Conservation (phyloP, 495 filamentous ascomycete species). For the Aspergillus olivimuriae region DNA sequence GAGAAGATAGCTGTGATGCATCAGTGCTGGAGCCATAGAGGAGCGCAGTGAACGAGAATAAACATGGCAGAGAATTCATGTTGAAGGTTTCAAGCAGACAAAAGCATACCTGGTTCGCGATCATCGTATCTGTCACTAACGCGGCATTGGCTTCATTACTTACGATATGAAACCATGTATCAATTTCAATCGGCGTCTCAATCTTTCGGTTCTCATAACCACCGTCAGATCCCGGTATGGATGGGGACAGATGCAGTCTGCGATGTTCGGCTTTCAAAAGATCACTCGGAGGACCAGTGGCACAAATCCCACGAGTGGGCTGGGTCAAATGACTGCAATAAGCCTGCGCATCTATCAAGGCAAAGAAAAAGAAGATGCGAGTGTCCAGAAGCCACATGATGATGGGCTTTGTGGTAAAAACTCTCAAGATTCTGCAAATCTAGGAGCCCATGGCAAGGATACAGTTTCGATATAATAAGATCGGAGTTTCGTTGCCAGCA, state of each 20-base stretch:
- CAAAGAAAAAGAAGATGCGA: conserved; percentile 17
- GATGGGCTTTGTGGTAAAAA: conserved; percentile 9
- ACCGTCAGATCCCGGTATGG: conserved; percentile 1
- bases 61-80: no score
- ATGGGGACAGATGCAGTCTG: conserved; percentile 16
- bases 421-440: background rate
- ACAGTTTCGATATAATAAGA: background rate
- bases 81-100: no score
- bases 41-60: no score
- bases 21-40: no score
- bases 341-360: conserved; percentile 13
- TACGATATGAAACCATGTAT: conserved; percentile 45
- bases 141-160: conserved; percentile 26
- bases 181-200: conserved; percentile 32
- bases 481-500: conserved; percentile 2
- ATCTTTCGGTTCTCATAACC: conserved; percentile 18
- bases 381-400: conserved; percentile 19
- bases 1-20: conserved; percentile 32
- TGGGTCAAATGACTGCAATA: conserved; percentile 15
- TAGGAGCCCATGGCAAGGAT: no score
- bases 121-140: conserved; percentile 34
- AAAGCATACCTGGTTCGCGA: conserved; percentile 39
- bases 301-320: conserved; percentile 29
- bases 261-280: conserved; percentile 23
- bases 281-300: conserved; percentile 29